A percentile compares a stretch with the other conserved stretches of the same genome.
These are phyloP conservation scores for Fallopia convolvulus DNA, from an alignment of 148 eudicot genomes.

Conservation along the genomic window DNA sequence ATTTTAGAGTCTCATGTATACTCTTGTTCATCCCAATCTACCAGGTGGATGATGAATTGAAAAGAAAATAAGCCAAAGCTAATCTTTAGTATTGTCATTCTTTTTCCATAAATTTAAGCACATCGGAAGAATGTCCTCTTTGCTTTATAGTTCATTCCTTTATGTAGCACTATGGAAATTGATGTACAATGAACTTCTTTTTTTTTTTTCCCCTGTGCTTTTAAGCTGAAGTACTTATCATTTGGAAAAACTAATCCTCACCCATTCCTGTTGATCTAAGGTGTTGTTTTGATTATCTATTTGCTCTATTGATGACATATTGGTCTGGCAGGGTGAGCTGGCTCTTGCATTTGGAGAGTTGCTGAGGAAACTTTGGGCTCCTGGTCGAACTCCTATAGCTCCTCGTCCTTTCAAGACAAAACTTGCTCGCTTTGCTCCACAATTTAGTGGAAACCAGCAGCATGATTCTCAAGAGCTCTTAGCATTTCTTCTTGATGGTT, in stretches of 20 bases:
- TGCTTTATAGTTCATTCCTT: neutral
- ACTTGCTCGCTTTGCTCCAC: conserved; percentile 96
- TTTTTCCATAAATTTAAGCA: neutral
- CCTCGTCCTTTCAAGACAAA: conserved; percentile 82
- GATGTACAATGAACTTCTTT: neutral
- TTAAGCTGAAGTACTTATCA: neutral
- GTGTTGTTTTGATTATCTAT: neutral
- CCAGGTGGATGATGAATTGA: neutral
- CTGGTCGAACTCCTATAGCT: conserved; percentile 83
- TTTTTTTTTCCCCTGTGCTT: neutral
- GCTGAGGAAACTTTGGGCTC: conserved; percentile 89
- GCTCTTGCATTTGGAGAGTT: conserved; percentile 95
- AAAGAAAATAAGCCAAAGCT: neutral
- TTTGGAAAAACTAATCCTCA: neutral
- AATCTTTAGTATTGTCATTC: neutral
- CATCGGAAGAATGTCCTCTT: neutral
- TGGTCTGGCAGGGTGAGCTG: conserved; percentile 66
- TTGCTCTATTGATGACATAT: neutral
- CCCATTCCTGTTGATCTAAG: neutral
- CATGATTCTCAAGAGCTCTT: conserved; percentile 99
- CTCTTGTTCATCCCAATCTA: neutral
- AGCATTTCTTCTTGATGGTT: conserved; percentile 94
- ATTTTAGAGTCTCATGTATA: neutral
- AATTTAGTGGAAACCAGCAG: conserved; percentile 87
- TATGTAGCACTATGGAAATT: neutral